phyloP scores from a whole-genome alignment of 106 monocot species.

The Alisma plantagoaquatica region DNA sequence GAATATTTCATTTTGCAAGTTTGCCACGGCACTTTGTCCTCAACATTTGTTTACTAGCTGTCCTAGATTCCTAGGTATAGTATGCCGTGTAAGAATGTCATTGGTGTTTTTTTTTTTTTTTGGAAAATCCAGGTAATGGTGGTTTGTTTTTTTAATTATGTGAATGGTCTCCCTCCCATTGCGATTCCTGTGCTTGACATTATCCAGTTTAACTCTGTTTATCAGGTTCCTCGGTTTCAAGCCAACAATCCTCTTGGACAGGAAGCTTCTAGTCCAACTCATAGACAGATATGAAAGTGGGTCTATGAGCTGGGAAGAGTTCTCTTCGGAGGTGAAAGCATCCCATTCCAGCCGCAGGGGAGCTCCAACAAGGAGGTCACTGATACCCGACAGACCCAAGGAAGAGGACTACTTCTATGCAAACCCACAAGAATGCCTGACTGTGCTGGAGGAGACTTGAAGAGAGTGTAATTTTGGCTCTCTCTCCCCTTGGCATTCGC shows the following conservation, averaged over 20 bases:
- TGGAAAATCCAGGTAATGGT: neutral
- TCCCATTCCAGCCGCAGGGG: conserved; percentile 51
- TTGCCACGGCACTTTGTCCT: too few species aligned
- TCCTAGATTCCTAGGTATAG: too few species aligned
- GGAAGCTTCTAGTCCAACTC: conserved; percentile 54
- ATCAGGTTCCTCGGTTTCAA: conserved; percentile 66
- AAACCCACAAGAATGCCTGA: too few species aligned
- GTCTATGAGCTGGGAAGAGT: conserved; percentile 59
- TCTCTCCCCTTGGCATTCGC: too few species aligned
- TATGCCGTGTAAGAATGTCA: too few species aligned
- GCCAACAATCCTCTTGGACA: conserved; percentile 48
- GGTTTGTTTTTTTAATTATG: neutral
- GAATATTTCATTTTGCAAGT: too few species aligned
- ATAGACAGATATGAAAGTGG: conserved; percentile 52
- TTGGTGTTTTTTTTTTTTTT: neutral
- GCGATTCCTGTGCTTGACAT: too few species aligned
- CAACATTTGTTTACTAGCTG: too few species aligned
- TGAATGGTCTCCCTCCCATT: too few species aligned
- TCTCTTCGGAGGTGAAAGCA: conserved; percentile 47
- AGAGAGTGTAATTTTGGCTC: too few species aligned
- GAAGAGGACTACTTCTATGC: too few species aligned
- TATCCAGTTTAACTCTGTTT: neutral
- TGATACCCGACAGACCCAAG: conserved; percentile 71
- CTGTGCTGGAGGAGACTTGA: conserved; percentile 79
- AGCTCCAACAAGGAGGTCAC: conserved; percentile 32